Conservation (phyloP, 2,329 filamentous ascomycete genomes). For the Diaporthe velutina region DNA sequence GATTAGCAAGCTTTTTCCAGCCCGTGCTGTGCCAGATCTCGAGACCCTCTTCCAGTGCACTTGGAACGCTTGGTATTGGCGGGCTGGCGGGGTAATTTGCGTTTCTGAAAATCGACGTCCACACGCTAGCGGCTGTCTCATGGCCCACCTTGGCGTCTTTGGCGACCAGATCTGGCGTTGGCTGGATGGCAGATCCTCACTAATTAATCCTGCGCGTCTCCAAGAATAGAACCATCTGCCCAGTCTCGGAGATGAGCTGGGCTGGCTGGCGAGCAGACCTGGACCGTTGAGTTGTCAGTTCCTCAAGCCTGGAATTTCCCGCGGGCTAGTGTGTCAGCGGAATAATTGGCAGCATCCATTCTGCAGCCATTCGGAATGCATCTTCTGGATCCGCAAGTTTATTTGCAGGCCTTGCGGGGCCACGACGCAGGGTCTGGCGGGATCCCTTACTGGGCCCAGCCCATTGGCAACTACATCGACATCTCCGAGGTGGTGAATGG, state of each 20-base stretch:
- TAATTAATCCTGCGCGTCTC: constrained; percentile 20
- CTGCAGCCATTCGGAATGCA: constrained; percentile 14
- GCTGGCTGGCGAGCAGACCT: constrained; percentile 18
- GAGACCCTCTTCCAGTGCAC: background rate
- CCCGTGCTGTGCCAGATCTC: background rate
- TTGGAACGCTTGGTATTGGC: constrained; percentile 18
- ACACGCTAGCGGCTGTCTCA: constrained; percentile 29
- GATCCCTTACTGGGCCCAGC: background rate
- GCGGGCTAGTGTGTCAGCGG: constrained; percentile 16
- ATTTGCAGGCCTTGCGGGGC: constrained; percentile 24
- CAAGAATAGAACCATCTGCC: constrained; percentile 28
- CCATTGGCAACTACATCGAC: constrained; percentile 9
- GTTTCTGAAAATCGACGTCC: constrained; percentile 9
- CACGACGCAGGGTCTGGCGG: constrained; percentile 15
- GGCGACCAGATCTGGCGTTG: constrained; percentile 27
- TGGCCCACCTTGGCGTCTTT: constrained; percentile 19
- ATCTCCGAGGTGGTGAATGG: constrained; percentile 16
- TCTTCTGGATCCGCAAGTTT: constrained; percentile 29
- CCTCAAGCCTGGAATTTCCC: constrained; percentile 13
- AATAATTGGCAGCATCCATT: constrained; percentile 13
- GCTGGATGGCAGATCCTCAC: constrained; percentile 30
- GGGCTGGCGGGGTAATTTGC: background rate
- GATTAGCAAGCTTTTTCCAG: constrained; percentile 15
- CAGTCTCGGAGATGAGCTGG: constrained; percentile 23
- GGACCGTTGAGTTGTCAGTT: constrained; percentile 17